Conservation (phyloP, 768 basidiomycete species). For the Paxillus involutus region DNA sequence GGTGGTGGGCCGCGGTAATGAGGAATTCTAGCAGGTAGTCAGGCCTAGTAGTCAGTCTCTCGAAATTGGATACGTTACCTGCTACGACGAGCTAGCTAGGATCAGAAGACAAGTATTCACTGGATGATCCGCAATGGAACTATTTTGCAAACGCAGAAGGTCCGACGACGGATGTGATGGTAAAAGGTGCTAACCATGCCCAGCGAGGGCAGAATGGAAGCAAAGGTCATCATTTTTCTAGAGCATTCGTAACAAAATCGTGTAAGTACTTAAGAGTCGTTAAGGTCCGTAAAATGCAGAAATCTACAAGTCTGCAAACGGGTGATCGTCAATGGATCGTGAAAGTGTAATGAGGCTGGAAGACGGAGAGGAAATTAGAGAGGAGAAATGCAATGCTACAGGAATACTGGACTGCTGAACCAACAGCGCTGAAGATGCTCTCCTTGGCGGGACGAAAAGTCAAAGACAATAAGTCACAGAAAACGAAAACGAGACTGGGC, state of each 20-base stretch:
- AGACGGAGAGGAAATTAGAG: slow-evolving; percentile 17
- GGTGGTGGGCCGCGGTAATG: background rate
- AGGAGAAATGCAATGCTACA: slow-evolving; percentile 37
- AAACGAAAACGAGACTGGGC: slow-evolving; percentile 21
- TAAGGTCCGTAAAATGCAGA: slow-evolving; percentile 24
- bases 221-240: slow-evolving; percentile 25
- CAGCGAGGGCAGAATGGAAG: slow-evolving; percentile 7
- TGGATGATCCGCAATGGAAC: slow-evolving; percentile 11
- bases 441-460: slow-evolving; percentile 36
- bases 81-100: no score
- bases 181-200: background rate
- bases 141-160: background rate
- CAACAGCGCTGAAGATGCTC: slow-evolving; percentile 30
- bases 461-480: slow-evolving; percentile 35
- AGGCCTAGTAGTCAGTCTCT: background rate
- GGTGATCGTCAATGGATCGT: slow-evolving; percentile 13
- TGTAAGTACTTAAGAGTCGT: slow-evolving; percentile 20
- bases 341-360: slow-evolving; percentile 14
- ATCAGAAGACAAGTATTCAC: background rate
- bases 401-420: slow-evolving; percentile 26
- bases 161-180: background rate
- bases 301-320: slow-evolving; percentile 31
- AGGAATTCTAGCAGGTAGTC: background rate
- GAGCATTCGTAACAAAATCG: slow-evolving; percentile 23
- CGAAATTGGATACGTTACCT: no score